phyloP scores from a whole-genome alignment of 2,329 filamentous ascomycete genomes.

The Penicillium occitanis region DNA sequence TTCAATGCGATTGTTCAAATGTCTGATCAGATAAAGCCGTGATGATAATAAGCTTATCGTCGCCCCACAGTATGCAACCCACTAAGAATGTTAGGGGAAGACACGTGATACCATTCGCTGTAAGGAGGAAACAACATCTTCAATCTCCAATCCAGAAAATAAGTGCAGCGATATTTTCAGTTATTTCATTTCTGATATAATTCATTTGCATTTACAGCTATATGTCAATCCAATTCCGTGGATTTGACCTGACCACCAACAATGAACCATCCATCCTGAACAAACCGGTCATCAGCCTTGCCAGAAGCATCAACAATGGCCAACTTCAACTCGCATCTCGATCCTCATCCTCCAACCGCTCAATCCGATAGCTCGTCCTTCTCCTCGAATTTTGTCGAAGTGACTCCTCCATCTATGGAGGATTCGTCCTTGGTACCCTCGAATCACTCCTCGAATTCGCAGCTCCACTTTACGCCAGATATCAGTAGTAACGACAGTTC shows the following conservation, averaged over 20 bases:
- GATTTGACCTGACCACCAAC: constrained; percentile 4
- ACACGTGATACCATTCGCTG: constrained; percentile 11
- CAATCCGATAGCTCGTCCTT: constrained; percentile 27
- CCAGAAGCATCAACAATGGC: constrained; percentile 9
- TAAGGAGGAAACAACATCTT: constrained; percentile 5
- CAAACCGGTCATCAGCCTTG: background rate
- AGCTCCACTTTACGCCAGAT: constrained; percentile 35
- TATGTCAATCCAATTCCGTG: background rate
- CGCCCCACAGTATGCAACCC: constrained; percentile 6
- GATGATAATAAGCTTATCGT: constrained; percentile 10
- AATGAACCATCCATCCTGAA: constrained; percentile 5
- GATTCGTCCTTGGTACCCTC: constrained; percentile 24
- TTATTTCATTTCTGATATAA: background rate
- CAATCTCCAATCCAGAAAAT: background rate
- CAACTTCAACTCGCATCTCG: background rate
- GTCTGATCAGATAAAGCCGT: background rate
- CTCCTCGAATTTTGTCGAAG: constrained; percentile 28
- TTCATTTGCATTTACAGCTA: background rate
- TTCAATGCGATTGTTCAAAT: background rate
- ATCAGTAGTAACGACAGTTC: constrained; percentile 33
- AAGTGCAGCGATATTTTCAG: background rate
- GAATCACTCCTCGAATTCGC: constrained; percentile 27
- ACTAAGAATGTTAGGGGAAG: constrained; percentile 2
- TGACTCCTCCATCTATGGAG: constrained; percentile 16
- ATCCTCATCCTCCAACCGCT: background rate